These are phyloP conservation scores for carrot (Daucus carota) DNA, from an alignment of 129 eudicot genomes.

Conservation along the genomic window DNA sequence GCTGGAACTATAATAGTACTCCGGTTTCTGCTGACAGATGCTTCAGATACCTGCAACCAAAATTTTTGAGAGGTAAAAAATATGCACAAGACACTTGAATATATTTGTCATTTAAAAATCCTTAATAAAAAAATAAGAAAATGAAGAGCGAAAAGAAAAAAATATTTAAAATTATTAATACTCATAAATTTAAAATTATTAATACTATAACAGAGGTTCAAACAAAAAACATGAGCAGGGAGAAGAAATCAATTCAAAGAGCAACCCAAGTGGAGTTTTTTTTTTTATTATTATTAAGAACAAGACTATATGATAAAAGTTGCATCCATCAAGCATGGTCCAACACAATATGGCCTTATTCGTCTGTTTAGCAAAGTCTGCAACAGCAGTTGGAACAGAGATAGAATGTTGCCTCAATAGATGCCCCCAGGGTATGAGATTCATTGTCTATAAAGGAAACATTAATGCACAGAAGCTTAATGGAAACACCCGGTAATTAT, in stretches of 20 bases:
- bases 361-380: background rate
- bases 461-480: background rate
- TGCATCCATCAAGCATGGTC: background rate
- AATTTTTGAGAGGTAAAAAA: conserved; percentile 1
- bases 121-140: background rate
- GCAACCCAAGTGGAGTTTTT: background rate
- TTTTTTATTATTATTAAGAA: background rate
- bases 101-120: too few relatives aligned
- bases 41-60: conserved; percentile 83
- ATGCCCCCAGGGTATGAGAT: background rate
- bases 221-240: background rate
- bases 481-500: background rate
- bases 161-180: background rate
- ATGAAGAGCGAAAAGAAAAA: background rate
- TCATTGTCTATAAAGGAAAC: background rate
- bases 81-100: background rate
- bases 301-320: background rate
- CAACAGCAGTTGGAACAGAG: background rate
- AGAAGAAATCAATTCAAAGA: background rate
- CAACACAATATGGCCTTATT: background rate
- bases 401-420: background rate
- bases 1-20: conserved; percentile 98
- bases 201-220: background rate
- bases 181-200: background rate
- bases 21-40: conserved; percentile 94